Conservation (phyloP, 192 early-diverging fungal species). For the Podila epicladia region DNA sequence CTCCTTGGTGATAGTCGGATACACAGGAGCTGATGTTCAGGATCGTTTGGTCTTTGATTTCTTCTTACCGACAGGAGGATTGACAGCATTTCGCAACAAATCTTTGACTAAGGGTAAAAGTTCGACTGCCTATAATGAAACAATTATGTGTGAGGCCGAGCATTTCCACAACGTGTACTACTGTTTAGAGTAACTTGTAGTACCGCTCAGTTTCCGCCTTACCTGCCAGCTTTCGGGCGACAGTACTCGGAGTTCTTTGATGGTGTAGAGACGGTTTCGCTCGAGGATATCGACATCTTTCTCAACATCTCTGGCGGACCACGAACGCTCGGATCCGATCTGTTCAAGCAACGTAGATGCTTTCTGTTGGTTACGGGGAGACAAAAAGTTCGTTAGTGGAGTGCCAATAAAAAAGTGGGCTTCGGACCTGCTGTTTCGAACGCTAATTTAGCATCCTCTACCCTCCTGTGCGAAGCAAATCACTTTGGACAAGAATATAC, state of each 20-base stretch:
- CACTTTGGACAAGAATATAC: background rate
- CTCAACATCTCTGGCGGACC: conserved; percentile 57
- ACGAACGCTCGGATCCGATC: conserved; percentile 59
- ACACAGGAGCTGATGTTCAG: background rate
- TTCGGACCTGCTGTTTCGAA: background rate
- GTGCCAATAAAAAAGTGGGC: background rate
- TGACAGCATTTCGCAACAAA: conserved; percentile 54
- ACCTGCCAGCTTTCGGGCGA: conserved; percentile 65
- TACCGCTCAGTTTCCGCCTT: background rate
- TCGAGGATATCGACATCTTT: conserved; percentile 55
- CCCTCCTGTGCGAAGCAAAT: too few species aligned
- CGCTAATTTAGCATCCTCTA: background rate
- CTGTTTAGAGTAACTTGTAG: too few species aligned
- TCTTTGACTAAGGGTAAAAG: conserved; percentile 61
- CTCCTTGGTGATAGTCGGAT: too few species aligned
- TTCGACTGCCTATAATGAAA: conserved; percentile 48
- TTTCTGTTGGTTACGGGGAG: conserved; percentile 39
- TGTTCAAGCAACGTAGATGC: conserved; percentile 58
- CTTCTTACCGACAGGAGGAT: conserved; percentile 38
- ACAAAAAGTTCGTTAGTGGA: background rate
- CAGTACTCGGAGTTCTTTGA: conserved; percentile 58
- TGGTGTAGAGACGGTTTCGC: conserved; percentile 54
- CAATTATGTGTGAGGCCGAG: background rate
- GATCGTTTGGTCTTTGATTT: conserved; percentile 16
- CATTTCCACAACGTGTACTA: background rate